Base-by-base conservation (phyloP, 257 asterid species). In the Linaria vulgaris region DNA sequence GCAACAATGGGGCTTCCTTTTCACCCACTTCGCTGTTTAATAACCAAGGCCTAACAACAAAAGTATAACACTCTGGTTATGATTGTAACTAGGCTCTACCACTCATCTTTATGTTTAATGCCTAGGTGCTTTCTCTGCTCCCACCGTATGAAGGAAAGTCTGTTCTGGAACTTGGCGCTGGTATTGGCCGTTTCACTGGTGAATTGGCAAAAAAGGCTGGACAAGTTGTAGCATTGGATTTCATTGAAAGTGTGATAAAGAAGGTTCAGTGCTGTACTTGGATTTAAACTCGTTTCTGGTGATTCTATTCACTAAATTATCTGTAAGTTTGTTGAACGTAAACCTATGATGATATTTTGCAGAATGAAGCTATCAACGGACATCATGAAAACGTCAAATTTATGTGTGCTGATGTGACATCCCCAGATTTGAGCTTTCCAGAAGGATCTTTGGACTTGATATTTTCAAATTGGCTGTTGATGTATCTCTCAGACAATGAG, bases 121-220 rank as follows among this genome's bases (percentile, higher is more conserved):
- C 44, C 1, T 68, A 94, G 99, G 96, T 94, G 66, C 79, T 94
- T 41, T 85, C 97, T 47, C 66, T 87, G 62, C 96, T 94, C 61
- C 99, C 99, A 1, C 74, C 87, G 25, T 84, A 79, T 37, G 97
- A 85, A 59, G 92, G 95, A 31, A 94, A 90, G 67, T 80, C 88
- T 4, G 75, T 94, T 65, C 80, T 94, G 66, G 99, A 94, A 81
- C 87, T 94, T 39, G 99, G 99, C 66, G 99, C 99, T 79, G 99
- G 99, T 54, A 90, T 94, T 77, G 99, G 99, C 65, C 97, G 99
- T 66, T 94, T 94, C 73, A 90, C 99, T 9, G 86, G 95, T 53
- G 96, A 94, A 71, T 63, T 94, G 66, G 99, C 95, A 44, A 67
- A 77, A 63, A 82, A 72, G 52, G 95, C 99, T 48, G 87, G 76